Percentiles rank a stretch among this genome's conserved stretches.
Evolutionary conservation across 768 basidiomycete species (phyloP).

Genomic region (Mycena sanguinolenta): DNA sequence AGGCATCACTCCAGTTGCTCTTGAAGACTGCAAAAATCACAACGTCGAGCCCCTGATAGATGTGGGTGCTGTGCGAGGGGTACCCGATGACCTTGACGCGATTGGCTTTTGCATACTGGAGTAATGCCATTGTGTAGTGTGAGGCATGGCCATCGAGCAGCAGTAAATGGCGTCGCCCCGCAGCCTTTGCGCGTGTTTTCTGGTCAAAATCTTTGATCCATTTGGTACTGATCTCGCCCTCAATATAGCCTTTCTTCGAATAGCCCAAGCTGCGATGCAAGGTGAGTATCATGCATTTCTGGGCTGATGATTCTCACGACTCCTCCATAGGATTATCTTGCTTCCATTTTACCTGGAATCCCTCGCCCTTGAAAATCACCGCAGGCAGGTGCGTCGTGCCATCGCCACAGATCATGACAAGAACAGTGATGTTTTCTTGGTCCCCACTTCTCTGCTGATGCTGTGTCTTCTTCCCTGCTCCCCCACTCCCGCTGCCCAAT

Average conservation of each 20-base stretch:
- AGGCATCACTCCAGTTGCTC: conserved; percentile 28
- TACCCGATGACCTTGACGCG: conserved; percentile 60
- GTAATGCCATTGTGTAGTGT: conserved; percentile 54
- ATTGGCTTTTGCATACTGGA: conserved; percentile 51
- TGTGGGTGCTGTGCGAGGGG: conserved; percentile 54
- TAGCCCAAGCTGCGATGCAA: conserved; percentile 43
- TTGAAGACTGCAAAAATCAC: conserved; percentile 36
- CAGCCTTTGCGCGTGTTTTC: conserved; percentile 52
- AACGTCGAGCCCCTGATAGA: conserved; percentile 41
- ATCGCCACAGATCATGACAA: conserved; percentile 55
- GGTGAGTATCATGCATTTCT: neutral
- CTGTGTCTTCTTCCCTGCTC: conserved; percentile 38
- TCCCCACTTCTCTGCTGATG: conserved; percentile 47
- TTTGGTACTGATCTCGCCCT: conserved; percentile 49
- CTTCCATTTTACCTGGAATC: conserved; percentile 51
- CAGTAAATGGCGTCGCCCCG: conserved; percentile 47
- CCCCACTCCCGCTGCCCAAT: conserved; percentile 50
- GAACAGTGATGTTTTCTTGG: conserved; percentile 51
- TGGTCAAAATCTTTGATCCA: conserved; percentile 57
- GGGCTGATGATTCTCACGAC: conserved; percentile 20
- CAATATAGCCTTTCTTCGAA: conserved; percentile 53
- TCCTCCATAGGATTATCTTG: conserved; percentile 47
- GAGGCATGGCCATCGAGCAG: conserved; percentile 63
- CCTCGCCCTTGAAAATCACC: conserved; percentile 56
- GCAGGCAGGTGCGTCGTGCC: conserved; percentile 52